Evolutionary conservation across 179 eudicot genomes (phyloP).

Genomic region (Actinidia arguta): DNA sequence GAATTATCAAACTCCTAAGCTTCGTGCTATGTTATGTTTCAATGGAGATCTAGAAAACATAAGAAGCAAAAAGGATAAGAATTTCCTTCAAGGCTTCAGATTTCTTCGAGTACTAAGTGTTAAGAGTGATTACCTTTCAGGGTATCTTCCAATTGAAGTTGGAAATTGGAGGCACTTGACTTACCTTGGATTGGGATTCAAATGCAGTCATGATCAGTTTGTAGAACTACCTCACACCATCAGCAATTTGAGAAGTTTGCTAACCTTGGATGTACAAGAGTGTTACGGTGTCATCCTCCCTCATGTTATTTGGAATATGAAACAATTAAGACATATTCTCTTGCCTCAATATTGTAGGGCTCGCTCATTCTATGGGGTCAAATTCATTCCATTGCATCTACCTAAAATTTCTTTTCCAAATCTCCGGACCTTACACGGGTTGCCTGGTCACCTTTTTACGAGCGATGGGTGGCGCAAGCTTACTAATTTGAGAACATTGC

Average conservation of each 20-base stretch:
- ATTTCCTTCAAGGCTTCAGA: no score
- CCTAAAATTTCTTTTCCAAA: not conserved
- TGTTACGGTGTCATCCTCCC: not conserved
- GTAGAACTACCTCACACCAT: no score
- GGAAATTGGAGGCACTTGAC: no score
- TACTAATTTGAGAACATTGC: not conserved
- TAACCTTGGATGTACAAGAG: not conserved
- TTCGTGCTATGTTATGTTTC: no score
- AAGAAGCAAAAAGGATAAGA: no score
- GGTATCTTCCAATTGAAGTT: no score
- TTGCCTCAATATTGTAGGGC: rapidly evolving
- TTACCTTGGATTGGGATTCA: no score
- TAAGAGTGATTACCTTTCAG: no score
- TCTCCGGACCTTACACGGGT: not conserved
- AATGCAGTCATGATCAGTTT: no score
- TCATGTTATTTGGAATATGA: constrained; percentile 6
- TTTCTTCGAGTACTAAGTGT: no score
- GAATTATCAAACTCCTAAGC: no score
- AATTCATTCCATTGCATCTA: not conserved
- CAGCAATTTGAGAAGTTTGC: constrained; percentile 6
- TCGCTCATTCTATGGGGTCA: not conserved
- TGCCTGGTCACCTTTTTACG: not conserved
- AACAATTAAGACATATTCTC: not conserved
- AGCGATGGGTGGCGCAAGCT: not conserved
- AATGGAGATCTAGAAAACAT: no score